Conservation (phyloP, 345 rosid species). For the Aethionema arabicum region DNA sequence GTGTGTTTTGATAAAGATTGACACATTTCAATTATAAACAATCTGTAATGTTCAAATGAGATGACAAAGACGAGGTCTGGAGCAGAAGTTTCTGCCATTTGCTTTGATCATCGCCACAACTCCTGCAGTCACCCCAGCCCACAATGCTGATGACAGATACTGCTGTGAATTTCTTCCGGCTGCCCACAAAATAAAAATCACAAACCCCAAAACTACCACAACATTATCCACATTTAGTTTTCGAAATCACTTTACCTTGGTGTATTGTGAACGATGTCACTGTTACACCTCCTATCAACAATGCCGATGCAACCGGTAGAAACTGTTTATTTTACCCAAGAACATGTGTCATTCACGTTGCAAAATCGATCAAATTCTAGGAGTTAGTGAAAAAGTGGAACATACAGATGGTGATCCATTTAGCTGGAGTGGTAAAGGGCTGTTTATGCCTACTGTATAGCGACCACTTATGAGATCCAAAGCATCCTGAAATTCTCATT, state of each 20-base stretch:
- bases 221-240: too few relatives aligned
- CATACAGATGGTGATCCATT: conserved; percentile 73
- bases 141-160: conserved; percentile 61
- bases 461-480: conserved; percentile 91
- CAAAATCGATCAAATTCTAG: not conserved
- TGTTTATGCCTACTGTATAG: conserved; percentile 58
- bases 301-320: conserved; percentile 90
- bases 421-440: conserved; percentile 74
- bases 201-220: not conserved
- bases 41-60: conserved; percentile 45
- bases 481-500: conserved; percentile 64
- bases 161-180: conserved; percentile 79
- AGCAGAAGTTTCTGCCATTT: conserved; percentile 87
- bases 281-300: conserved; percentile 86
- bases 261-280: conserved; percentile 75
- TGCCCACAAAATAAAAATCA: conserved; percentile 26
- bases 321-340: conserved; percentile 52
- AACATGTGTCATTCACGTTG: too few relatives aligned
- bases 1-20: conserved; percentile 10
- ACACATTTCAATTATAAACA: not conserved
- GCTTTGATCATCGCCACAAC: conserved; percentile 74
- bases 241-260: conserved; percentile 53
- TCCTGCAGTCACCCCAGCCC: conserved; percentile 94
- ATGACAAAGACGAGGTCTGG: conserved; percentile 90
- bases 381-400: conserved; percentile 11